Evolutionary conservation across 257 asterid genomes (phyloP).

Genomic region (Vinca minor): DNA sequence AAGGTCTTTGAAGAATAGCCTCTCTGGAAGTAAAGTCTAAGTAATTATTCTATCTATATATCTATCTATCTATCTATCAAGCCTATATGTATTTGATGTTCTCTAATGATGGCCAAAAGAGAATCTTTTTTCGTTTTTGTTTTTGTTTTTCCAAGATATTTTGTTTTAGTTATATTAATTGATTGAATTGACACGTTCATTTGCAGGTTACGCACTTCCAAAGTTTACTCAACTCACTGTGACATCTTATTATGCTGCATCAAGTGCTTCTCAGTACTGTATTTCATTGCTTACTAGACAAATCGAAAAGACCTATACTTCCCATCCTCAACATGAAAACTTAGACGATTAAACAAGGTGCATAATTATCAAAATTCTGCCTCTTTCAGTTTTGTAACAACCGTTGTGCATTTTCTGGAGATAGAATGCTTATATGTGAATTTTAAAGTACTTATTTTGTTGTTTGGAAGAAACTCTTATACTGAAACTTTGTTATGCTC

Average conservation of each 20-base stretch:
- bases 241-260: constrained; percentile 72
- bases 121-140: not conserved
- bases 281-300: constrained; percentile 69
- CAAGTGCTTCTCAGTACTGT: constrained; percentile 74
- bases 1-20: not conserved
- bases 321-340: constrained; percentile 40
- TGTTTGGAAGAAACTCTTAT: not conserved
- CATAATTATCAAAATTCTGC: not conserved
- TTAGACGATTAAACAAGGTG: constrained; percentile 29
- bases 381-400: not conserved
- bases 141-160: not conserved
- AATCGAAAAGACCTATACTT: constrained; percentile 46
- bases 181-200: not conserved
- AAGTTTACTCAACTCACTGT: constrained; percentile 66
- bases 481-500: not conserved
- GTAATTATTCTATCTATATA: too few species aligned
- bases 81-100: too few species aligned
- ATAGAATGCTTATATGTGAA: not conserved
- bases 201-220: constrained; percentile 74
- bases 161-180: not conserved
- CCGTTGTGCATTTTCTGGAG: not conserved
- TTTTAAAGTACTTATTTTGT: not conserved
- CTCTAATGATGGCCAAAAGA: too few species aligned
- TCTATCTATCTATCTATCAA: too few species aligned
- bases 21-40: too few species aligned